These are phyloP conservation scores for Curvularia lunata DNA, from an alignment of 2,329 filamentous ascomycete genomes.

Conservation along the genomic window DNA sequence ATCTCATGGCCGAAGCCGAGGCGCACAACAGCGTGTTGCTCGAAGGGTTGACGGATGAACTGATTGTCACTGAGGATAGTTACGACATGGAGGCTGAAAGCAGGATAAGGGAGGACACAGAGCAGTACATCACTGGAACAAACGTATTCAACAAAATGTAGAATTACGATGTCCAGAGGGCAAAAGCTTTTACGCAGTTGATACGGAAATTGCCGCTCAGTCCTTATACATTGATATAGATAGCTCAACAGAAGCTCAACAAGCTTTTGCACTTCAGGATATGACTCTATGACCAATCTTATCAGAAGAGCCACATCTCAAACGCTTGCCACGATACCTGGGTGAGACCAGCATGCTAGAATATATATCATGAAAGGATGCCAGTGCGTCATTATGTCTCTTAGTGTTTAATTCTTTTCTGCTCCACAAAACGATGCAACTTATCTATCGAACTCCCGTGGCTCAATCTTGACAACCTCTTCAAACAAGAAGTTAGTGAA, in stretches of 20 bases:
- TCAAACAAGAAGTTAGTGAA: too few relatives aligned
- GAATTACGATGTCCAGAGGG: neutral
- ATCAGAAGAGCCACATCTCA: neutral
- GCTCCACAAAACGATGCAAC: neutral
- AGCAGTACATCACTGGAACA: slow-evolving; percentile 26
- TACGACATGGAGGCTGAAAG: slow-evolving; percentile 19
- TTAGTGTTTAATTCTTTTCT: neutral
- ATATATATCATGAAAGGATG: too few relatives aligned
- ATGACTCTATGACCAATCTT: neutral
- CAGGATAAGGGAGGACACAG: slow-evolving; percentile 26
- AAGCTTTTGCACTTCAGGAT: neutral
- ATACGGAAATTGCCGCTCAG: neutral
- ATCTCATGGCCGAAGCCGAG: slow-evolving; percentile 55
- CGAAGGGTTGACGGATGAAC: slow-evolving; percentile 28
- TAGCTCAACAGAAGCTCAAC: too few relatives aligned
- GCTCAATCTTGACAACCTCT: too few relatives aligned
- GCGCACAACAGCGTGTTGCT: slow-evolving; percentile 48
- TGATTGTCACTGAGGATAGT: slow-evolving; percentile 13
- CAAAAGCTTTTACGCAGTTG: neutral
- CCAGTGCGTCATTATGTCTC: too few relatives aligned
- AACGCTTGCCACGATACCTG: neutral
- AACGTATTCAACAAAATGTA: slow-evolving; percentile 45
- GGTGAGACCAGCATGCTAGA: neutral
- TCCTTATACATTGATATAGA: neutral
- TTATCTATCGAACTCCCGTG: too few relatives aligned